Conservation (phyloP, 1,139 yeast species). For the Geotrichum macrosporum region DNA sequence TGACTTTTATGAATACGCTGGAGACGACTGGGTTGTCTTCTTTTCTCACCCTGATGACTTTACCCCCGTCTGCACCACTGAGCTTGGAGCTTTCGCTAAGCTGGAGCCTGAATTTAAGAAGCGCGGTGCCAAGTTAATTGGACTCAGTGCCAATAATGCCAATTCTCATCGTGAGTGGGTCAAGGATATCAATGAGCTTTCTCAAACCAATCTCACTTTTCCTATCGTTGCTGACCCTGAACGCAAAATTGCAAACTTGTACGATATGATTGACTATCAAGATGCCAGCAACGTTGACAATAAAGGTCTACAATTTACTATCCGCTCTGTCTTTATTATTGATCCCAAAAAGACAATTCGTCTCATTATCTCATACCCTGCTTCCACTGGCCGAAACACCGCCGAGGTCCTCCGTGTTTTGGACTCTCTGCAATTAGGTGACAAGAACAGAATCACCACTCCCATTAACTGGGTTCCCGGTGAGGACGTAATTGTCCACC, state of each 20-base stretch:
- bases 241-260: conserved; percentile 62
- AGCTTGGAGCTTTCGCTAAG: conserved; percentile 81
- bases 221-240: conserved; percentile 78
- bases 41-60: conserved; percentile 86
- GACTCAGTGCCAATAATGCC: conserved; percentile 69
- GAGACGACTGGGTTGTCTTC: conserved; percentile 70
- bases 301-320: conserved; percentile 61
- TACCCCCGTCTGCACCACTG: conserved; percentile 89
- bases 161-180: conserved; percentile 76
- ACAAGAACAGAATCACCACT: conserved; percentile 66
- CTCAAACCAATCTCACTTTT: conserved; percentile 61
- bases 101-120: conserved; percentile 76
- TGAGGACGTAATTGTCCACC: conserved; percentile 80
- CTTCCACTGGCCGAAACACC: conserved; percentile 82
- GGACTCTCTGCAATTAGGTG: conserved; percentile 75
- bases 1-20: conserved; percentile 70
- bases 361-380: conserved; percentile 72
- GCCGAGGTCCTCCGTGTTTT: conserved; percentile 80
- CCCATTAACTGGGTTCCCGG: conserved; percentile 88
- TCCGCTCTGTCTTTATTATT: conserved; percentile 77
- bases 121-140: conserved; percentile 72
- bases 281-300: conserved; percentile 57
- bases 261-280: conserved; percentile 75
- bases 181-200: conserved; percentile 74
- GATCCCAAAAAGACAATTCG: conserved; percentile 75